Evolutionary conservation across 352 stramenopile species (phyloP).

Genomic region (Phytophthora fragariae): DNA sequence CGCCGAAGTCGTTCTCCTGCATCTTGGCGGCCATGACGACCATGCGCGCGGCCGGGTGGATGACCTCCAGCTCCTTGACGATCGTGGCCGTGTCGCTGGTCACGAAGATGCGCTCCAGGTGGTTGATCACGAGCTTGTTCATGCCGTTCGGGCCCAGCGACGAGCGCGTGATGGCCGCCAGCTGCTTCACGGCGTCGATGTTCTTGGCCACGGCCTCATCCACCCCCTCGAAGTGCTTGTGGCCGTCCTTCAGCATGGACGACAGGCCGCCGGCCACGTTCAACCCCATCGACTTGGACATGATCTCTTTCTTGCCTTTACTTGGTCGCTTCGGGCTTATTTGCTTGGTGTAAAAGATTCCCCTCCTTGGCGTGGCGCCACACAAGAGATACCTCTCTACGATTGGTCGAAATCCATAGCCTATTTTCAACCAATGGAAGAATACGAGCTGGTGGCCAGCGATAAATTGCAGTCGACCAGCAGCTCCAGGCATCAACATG

Average conservation of each 20-base stretch:
- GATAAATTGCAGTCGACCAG: slow-evolving; percentile 17
- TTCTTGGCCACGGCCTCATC: slow-evolving; percentile 98
- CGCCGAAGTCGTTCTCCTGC: slow-evolving; percentile 97
- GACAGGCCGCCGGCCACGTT: slow-evolving; percentile 96
- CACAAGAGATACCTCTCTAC: slow-evolving; percentile 26
- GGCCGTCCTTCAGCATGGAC: slow-evolving; percentile 98
- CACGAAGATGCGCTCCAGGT: slow-evolving; percentile 99
- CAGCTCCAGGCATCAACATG: slow-evolving; percentile 33
- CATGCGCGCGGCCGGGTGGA: slow-evolving; percentile 99
- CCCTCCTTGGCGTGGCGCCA: slow-evolving; percentile 35
- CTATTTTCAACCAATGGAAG: slow-evolving; percentile 30
- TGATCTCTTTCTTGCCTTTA: slow-evolving; percentile 35
- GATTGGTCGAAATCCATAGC: slow-evolving; percentile 14
- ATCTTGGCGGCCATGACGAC: slow-evolving; percentile 98
- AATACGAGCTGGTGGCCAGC: slow-evolving; percentile 18
- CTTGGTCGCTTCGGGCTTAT: slow-evolving; percentile 12
- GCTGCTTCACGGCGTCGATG: slow-evolving; percentile 98
- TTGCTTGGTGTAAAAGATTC: slow-evolving; percentile 46
- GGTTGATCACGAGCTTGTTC: slow-evolving; percentile 99
- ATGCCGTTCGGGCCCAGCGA: slow-evolving; percentile 99
- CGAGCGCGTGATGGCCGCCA: slow-evolving; percentile 97
- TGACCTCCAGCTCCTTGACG: slow-evolving; percentile 98
- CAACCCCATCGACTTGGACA: slow-evolving; percentile 95
- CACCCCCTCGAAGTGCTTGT: slow-evolving; percentile 96
- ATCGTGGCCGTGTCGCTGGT: slow-evolving; percentile 99